phyloP scores from a whole-genome alignment of 2,329 filamentous ascomycete genomes.

The Fusarium foetens region DNA sequence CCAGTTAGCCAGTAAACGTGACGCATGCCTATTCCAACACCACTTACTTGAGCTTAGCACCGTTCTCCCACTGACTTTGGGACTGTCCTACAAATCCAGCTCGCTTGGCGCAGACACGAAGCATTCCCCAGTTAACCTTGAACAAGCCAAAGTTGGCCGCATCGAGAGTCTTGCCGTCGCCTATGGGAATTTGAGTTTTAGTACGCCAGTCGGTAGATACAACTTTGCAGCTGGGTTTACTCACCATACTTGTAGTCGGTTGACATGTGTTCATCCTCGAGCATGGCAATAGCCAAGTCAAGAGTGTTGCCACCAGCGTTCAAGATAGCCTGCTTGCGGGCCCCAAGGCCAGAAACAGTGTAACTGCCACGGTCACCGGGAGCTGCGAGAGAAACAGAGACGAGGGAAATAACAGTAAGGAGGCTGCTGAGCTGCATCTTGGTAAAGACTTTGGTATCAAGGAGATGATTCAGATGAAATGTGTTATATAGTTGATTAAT shows the following conservation, averaged over 20 bases:
- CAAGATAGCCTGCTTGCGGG: not conserved
- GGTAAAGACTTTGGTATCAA: too few species aligned
- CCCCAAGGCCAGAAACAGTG: not conserved
- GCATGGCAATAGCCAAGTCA: not conserved
- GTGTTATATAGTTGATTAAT: too few species aligned
- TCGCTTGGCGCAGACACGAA: not conserved
- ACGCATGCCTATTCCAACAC: not conserved
- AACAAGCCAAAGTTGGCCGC: not conserved
- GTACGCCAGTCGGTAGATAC: not conserved
- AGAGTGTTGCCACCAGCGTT: not conserved
- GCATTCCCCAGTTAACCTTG: conserved; percentile 5
- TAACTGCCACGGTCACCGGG: not conserved
- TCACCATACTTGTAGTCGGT: not conserved
- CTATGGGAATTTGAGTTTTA: rapidly evolving
- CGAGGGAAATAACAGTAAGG: too few species aligned
- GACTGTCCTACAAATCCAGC: not conserved
- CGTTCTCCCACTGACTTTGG: not conserved
- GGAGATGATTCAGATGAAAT: not conserved
- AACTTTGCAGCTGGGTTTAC: not conserved
- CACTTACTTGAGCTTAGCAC: not conserved
- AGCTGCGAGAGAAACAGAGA: not conserved
- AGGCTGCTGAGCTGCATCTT: too few species aligned
- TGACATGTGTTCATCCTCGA: not conserved
- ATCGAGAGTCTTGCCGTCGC: not conserved
- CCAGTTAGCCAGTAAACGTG: not conserved